A percentile compares a stretch with the other conserved stretches of the same genome.
These are phyloP conservation scores for Solidago caesia DNA, from an alignment of 129 eudicot genomes.

Conservation along the genomic window DNA sequence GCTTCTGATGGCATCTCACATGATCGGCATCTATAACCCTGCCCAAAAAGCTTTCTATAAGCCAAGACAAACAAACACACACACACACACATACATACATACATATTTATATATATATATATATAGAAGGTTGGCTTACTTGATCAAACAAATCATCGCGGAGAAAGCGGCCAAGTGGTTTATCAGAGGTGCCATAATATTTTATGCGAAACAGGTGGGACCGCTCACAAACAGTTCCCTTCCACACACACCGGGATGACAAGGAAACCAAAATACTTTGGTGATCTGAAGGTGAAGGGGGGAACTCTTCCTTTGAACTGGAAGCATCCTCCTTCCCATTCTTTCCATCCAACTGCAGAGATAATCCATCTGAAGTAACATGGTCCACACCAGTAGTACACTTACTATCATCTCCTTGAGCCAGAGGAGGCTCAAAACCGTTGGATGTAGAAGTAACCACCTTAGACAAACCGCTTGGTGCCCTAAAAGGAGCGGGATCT, in stretches of 20 bases:
- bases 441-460: constrained; percentile 13
- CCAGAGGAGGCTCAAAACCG: constrained; percentile 33
- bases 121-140: constrained; percentile 33
- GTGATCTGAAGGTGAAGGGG: constrained; percentile 88
- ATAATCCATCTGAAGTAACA: constrained; percentile 27
- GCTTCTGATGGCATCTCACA: constrained; percentile 97
- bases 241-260: constrained; percentile 96
- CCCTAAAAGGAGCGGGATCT: constrained; percentile 31
- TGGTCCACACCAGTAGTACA: constrained; percentile 7
- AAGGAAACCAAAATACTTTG: constrained; percentile 94
- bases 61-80: background rate
- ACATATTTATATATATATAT: background rate
- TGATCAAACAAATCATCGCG: constrained; percentile 90
- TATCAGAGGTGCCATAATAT: constrained; percentile 87
- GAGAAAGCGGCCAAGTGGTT: constrained; percentile 92
- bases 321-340: constrained; percentile 37
- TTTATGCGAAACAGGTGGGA: constrained; percentile 92
- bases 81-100: background rate
- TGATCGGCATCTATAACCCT: constrained; percentile 78
- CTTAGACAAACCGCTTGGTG: constrained; percentile 13
- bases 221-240: constrained; percentile 97
- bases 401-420: constrained; percentile 21
- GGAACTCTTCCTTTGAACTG: constrained; percentile 75
- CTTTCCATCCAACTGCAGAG: constrained; percentile 39
- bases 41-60: constrained; percentile 31